Evolutionary conservation across 2,329 filamentous ascomycete species (phyloP).

Genomic region (Cercospora sp.): DNA sequence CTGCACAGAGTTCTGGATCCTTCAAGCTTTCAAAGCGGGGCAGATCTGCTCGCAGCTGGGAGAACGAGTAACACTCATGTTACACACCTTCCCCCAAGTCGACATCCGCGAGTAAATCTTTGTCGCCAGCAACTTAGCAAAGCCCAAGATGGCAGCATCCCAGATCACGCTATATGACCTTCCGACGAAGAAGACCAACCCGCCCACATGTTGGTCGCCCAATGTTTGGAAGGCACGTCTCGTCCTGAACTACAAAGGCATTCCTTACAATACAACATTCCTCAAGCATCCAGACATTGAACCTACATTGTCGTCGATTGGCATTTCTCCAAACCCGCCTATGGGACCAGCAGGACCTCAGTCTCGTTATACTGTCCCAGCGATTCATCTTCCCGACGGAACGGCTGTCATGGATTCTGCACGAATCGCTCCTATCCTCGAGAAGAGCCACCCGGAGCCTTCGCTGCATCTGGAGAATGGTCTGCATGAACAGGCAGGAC

Average conservation of each 20-base stretch:
- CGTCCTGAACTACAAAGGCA: conserved; percentile 29
- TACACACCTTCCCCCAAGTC: neutral
- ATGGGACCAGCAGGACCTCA: conserved; percentile 4
- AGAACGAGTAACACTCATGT: neutral
- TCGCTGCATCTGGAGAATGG: conserved; percentile 24
- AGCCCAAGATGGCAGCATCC: neutral
- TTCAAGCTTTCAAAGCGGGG: neutral
- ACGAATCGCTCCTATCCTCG: conserved; percentile 25
- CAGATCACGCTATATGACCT: conserved; percentile 25
- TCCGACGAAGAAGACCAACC: conserved; percentile 29
- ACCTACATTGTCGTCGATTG: conserved; percentile 28
- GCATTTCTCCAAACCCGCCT: conserved; percentile 21
- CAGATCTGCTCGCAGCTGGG: neutral
- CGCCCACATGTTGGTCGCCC: conserved; percentile 58
- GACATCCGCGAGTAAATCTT: neutral
- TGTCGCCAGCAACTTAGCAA: neutral
- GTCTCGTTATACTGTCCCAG: conserved; percentile 24
- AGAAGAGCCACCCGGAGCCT: conserved; percentile 24
- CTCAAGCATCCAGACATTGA: conserved; percentile 22
- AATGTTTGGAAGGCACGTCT: conserved; percentile 71
- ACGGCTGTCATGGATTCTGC: conserved; percentile 28
- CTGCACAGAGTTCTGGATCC: neutral
- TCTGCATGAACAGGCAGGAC: conserved; percentile 18
- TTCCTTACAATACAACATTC: conserved; percentile 28
- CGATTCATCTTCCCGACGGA: conserved; percentile 23